Base-by-base conservation (phyloP, 768 basidiomycete genomes). In the Suillus placidus region DNA sequence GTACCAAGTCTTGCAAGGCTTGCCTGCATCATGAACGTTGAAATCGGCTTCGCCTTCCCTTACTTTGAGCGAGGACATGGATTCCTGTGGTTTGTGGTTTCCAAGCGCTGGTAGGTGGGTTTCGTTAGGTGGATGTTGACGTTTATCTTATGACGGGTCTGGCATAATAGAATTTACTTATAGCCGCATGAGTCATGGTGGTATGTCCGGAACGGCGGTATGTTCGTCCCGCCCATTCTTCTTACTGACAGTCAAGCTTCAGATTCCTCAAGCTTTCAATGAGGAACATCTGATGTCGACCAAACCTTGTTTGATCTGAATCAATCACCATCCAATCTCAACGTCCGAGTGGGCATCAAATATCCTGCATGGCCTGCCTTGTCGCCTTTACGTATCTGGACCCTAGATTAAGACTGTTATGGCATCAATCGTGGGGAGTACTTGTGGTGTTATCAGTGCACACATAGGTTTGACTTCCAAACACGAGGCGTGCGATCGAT, bases 1-100 rank as follows among this genome's bases (percentile, higher is more conserved):
- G 79, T 84, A 87, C 81, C 84, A 85, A 13, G 85, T 85, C 70
- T 82, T 73, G 72, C 73, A 76, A n/a, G 73, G 70, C 65, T 78
- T 76, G 32, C 73, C 77, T 16, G 72, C 75, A 26, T 64, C 60
- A 20, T 75, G 67, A 12, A 73, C 70, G 12, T 23, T 23, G 42
- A 79, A 79, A 3, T 70, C 64, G 26, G 70, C 70, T 37, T 74
- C 70, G 13, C 78, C 79, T 71, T 80, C 73, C 12, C 70, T 62
- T 47, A 82, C 70, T 23, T 69, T 72, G 42, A 82, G 64, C 23
- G 68, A 57, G 12, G 73, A 65, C 77, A 77, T 77, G 14, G 49
- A 26, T 8, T n/a, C 34, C 13, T 37, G 8, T 58, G 23, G 37
- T n/a, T 45, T 37, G 7, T 14, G 35, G 55, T 14, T 14, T 38